Percentiles rank a stretch among this genome's conserved stretches.
Conservation (phyloP, 129 eudicot genomes). For the Centella asiatica region DNA sequence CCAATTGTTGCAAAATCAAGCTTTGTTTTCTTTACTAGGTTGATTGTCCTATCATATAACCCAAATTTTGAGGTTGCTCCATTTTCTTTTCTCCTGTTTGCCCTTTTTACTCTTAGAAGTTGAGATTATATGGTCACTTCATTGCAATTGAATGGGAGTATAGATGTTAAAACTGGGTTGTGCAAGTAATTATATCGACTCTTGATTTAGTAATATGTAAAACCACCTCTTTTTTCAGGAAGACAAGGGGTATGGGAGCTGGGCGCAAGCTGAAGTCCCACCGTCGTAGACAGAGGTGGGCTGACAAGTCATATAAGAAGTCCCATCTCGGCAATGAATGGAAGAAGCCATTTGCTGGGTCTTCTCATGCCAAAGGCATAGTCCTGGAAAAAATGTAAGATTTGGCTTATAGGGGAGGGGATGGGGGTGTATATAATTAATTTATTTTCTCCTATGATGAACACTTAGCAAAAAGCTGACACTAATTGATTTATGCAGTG, state of each 20-base stretch:
- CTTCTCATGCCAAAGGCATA: constrained; percentile 68
- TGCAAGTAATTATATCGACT: too few species aligned
- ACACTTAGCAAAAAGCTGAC: too few species aligned
- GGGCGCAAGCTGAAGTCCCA: constrained; percentile 69
- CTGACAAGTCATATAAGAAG: constrained; percentile 65
- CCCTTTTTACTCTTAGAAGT: too few species aligned
- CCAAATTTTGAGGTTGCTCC: background rate
- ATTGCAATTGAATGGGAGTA: too few species aligned
- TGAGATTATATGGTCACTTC: too few species aligned
- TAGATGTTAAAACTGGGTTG: background rate
- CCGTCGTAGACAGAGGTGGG: constrained; percentile 61
- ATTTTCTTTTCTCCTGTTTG: too few species aligned
- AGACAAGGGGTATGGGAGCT: constrained; percentile 70
- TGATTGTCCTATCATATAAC: too few species aligned
- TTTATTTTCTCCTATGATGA: too few species aligned
- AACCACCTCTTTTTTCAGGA: constrained; percentile 18
- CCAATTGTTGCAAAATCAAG: too few species aligned
- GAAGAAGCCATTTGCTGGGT: constrained; percentile 73
- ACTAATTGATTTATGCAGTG: constrained; percentile 22
- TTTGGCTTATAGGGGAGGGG: background rate
- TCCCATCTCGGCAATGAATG: constrained; percentile 69
- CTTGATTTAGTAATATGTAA: background rate
- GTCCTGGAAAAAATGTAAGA: constrained; percentile 60
- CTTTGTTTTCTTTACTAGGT: too few species aligned
- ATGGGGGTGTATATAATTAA: too few species aligned